Evolutionary conservation across 2,329 filamentous ascomycete genomes (phyloP).

Genomic region (Botrytis fragariae): DNA sequence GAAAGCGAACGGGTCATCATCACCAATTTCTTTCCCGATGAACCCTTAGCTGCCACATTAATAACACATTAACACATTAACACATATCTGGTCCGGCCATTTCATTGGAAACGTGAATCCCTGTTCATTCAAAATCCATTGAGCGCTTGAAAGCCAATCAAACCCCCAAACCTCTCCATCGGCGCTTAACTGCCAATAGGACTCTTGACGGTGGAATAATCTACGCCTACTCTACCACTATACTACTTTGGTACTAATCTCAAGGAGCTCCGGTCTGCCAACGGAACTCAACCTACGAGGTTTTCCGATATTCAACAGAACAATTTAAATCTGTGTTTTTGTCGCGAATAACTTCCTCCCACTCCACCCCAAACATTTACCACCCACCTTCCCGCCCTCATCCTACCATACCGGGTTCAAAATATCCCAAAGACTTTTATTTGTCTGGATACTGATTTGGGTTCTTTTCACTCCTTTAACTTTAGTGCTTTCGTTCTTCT

Average conservation of each 20-base stretch:
- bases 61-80: neutral
- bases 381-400: constrained; percentile 1
- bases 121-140: neutral
- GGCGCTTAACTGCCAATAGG: neutral
- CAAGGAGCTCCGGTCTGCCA: constrained; percentile 9
- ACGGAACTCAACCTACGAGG: constrained; percentile 24
- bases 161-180: rapidly evolving
- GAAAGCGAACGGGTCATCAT: neutral
- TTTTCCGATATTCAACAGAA: constrained; percentile 29
- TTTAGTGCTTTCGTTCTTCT: constrained; percentile 26
- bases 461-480: constrained; percentile 19
- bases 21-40: constrained; percentile 4
- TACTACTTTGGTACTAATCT: neutral
- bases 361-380: constrained; percentile 13
- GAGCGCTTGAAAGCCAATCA: neutral
- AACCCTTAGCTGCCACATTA: constrained; percentile 11
- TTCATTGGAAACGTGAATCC: neutral
- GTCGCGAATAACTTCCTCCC: constrained; percentile 22
- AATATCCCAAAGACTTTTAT: constrained; percentile 31
- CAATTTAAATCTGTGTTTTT: constrained; percentile 23
- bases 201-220: neutral
- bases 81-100: constrained; percentile 14
- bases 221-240: neutral
- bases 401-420: constrained; percentile 26
- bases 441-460: constrained; percentile 29